Percentiles rank a stretch among this genome's conserved stretches.
Conservation (phyloP, 305 asterid genomes). For the Ilex paraguariensis region DNA sequence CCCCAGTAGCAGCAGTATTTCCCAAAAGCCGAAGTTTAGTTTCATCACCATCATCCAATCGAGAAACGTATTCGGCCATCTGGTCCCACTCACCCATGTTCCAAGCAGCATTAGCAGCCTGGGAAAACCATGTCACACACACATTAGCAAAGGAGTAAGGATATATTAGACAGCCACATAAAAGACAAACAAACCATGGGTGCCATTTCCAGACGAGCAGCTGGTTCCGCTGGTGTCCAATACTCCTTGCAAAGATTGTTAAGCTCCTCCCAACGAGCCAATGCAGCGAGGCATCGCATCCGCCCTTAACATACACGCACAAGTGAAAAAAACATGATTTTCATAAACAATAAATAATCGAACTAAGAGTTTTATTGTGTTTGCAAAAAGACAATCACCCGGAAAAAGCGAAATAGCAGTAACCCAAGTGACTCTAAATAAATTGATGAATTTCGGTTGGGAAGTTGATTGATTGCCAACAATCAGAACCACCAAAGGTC, state of each 20-base stretch:
- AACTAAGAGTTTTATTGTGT: too few relatives aligned
- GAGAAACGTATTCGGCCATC: constrained; percentile 97
- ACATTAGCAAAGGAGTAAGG: constrained; percentile 12
- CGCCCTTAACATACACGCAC: constrained; percentile 53
- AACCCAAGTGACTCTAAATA: too few relatives aligned
- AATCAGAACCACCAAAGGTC: too few relatives aligned
- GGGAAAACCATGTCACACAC: constrained; percentile 17
- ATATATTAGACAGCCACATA: constrained; percentile 6
- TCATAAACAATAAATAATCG: too few relatives aligned
- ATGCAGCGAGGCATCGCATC: constrained; percentile 99
- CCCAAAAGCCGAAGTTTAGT: constrained; percentile 88
- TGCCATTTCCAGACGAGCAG: constrained; percentile 99
- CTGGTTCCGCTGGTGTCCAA: constrained; percentile 99
- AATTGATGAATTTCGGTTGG: too few relatives aligned
- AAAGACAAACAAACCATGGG: constrained; percentile 65
- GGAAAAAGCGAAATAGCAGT: too few relatives aligned
- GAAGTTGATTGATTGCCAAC: too few relatives aligned
- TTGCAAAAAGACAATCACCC: too few relatives aligned
- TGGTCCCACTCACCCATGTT: constrained; percentile 99
- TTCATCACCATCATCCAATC: constrained; percentile 99
- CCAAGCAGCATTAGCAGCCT: constrained; percentile 99
- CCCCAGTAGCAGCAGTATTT: constrained; percentile 92
- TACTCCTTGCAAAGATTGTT: constrained; percentile 93
- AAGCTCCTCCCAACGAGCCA: constrained; percentile 99
- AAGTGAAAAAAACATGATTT: constrained; percentile 1